Evolutionary conservation across 176 grass and related monocot species (phyloP), one percentile per base, ranked within the genome.

Genomic region (Leersia perrieri): DNA sequence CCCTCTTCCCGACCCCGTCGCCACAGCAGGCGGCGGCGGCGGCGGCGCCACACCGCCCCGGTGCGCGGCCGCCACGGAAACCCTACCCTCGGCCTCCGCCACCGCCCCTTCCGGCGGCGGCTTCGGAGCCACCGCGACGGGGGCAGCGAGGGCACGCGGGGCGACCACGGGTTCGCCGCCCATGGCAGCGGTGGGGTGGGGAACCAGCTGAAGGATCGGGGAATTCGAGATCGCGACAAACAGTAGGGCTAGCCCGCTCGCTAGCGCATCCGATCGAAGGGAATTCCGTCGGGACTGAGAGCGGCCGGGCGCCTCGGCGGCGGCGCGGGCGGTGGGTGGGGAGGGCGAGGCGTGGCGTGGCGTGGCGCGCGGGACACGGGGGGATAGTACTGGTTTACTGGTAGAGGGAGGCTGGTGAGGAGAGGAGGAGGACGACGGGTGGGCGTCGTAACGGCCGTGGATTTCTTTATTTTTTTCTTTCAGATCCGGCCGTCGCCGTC

Each of bases 101-200:
- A 12, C 30, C 28, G 38, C 61, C 9, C 10, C 65, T 0, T 14
- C 66, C 11, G 60, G 61, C n/a, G 73, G 57, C 1, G 13, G 79
- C 47, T 53, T 53, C 18, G 18, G 47, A 6, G 47, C 8, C 47
- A 53, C 47, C 18, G 47, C 18, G 42, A 34, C 25, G 7, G 53
- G 55, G 12, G 33, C 61, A 62, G 87, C n/a, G n/a, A n/a, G 31
- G 47, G 44, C 13, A 22, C 70, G 27, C 11, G 41, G 13, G 16
- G 66, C 26, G 18, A 47, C 67, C 34, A 55, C 80, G 29, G 75
- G 44, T 6, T 80, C 90, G 36, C 82, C 90, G 36, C 82, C 76
- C 75, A 84, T 77, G 69, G 71, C 39, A 29, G 22, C 38, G 27
- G 28, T 31, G 47, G n/a, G n/a, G n/a, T n/a, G n/a, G n/a, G n/a